phyloP scores from a whole-genome alignment of 345 rosid genomes.

The Gossypium stocksii region DNA sequence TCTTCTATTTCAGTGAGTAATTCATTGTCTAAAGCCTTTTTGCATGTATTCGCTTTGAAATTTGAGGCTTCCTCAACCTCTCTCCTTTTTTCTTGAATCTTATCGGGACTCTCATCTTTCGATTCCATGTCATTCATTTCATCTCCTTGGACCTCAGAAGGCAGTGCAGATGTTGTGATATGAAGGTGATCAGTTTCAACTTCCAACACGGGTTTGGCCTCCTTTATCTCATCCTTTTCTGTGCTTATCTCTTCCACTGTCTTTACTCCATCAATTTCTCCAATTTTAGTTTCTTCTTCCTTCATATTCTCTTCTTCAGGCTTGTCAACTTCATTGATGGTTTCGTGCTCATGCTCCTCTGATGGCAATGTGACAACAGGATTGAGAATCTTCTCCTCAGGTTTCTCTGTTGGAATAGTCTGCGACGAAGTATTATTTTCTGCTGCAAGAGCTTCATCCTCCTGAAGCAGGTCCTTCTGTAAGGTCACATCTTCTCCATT shows the following conservation, averaged over 20 bases:
- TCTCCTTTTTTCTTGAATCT: constrained; percentile 11
- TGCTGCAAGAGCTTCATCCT: constrained; percentile 21
- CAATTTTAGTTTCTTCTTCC: constrained; percentile 9
- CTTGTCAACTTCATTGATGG: neutral
- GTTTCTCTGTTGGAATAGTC: constrained; percentile 24
- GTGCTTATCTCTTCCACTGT: neutral
- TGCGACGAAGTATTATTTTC: constrained; percentile 16
- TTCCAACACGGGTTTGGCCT: neutral
- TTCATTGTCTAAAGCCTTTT: constrained; percentile 17
- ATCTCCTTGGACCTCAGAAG: constrained; percentile 12
- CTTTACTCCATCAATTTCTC: neutral
- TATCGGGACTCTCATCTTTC: constrained; percentile 1
- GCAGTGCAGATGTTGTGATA: constrained; percentile 25
- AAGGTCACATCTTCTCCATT: constrained; percentile 14
- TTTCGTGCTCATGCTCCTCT: neutral
- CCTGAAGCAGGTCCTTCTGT: constrained; percentile 24
- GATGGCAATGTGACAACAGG: neutral
- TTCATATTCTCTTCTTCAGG: constrained; percentile 5
- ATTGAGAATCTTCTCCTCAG: constrained; percentile 25
- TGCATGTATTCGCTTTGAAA: constrained; percentile 11
- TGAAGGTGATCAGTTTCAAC: constrained; percentile 15
- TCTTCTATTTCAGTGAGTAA: constrained; percentile 17
- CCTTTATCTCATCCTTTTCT: neutral
- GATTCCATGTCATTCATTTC: neutral
- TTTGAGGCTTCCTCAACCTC: constrained; percentile 1